Conservation (phyloP, 108 stramenopile species). For the Fragilaria crotonensis region DNA sequence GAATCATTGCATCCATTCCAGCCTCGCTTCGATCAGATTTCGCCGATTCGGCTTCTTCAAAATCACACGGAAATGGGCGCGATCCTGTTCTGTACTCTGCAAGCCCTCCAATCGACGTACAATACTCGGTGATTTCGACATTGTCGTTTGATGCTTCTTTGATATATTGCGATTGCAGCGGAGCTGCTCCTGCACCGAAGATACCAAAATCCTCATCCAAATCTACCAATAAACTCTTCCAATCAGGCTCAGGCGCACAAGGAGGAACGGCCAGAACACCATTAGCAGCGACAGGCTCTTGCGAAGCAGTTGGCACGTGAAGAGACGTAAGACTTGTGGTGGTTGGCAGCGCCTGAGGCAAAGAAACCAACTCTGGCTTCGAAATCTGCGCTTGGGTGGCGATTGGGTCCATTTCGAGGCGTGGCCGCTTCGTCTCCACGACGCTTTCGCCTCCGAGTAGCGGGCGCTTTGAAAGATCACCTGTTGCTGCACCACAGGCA, state of each 20-base stretch:
- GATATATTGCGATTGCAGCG: not conserved
- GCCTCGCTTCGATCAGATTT: not conserved
- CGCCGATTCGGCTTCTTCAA: slow-evolving; percentile 1
- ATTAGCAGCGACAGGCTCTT: not conserved
- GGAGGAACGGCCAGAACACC: not conserved
- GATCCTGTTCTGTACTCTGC: not conserved
- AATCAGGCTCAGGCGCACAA: not conserved
- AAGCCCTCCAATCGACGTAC: not conserved
- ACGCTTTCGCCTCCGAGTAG: not conserved
- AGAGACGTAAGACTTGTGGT: not conserved
- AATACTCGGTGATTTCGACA: not conserved
- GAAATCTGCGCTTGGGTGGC: too few relatives aligned
- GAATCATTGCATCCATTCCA: slow-evolving; percentile 7
- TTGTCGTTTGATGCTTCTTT: not conserved
- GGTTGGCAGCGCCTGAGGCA: not conserved
- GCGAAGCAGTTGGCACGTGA: not conserved
- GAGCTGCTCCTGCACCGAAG: slow-evolving; percentile 26
- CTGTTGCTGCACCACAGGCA: not conserved
- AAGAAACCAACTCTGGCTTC: too few relatives aligned
- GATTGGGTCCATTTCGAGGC: not conserved
- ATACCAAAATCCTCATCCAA: slow-evolving; percentile 39
- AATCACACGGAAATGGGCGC: not conserved
- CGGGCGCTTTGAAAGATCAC: not conserved
- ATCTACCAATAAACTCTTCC: slow-evolving; percentile 5
- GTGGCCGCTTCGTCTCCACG: not conserved